phyloP scores from a whole-genome alignment of 2,329 filamentous ascomycete species.

The Paecilomyces sp. region DNA sequence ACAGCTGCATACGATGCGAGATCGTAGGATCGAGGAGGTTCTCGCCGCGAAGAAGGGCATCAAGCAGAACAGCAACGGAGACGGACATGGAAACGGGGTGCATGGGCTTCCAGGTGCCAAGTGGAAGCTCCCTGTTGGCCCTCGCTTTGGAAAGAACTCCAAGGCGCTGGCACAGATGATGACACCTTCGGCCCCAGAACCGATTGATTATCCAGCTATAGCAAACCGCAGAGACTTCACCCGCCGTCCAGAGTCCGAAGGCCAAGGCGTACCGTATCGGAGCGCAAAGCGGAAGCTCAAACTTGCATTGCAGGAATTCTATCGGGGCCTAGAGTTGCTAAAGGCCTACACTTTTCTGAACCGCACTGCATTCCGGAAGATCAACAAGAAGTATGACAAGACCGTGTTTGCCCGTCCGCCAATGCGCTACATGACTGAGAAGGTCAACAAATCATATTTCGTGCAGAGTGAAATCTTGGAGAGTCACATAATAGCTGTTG shows the following conservation, averaged over 20 bases:
- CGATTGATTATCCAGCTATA: conserved; percentile 19
- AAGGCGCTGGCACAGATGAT: conserved; percentile 40
- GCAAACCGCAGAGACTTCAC: conserved; percentile 43
- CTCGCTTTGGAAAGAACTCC: conserved; percentile 50
- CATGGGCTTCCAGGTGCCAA: conserved; percentile 14
- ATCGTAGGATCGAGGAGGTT: conserved; percentile 67
- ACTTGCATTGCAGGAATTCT: conserved; percentile 83
- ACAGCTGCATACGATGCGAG: conserved; percentile 89
- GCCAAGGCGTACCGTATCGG: conserved; percentile 70
- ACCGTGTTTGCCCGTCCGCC: conserved; percentile 69
- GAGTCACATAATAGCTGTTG: conserved; percentile 68
- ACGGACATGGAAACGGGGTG: conserved; percentile 16
- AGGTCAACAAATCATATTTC: conserved; percentile 85
- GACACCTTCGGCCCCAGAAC: conserved; percentile 31
- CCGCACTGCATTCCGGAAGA: conserved; percentile 87
- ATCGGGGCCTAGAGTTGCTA: conserved; percentile 80
- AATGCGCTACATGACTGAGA: conserved; percentile 79
- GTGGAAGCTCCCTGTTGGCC: conserved; percentile 35
- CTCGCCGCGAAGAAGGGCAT: conserved; percentile 40
- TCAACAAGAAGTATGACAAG: conserved; percentile 99
- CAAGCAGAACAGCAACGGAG: conserved; percentile 14
- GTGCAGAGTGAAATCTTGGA: conserved; percentile 83
- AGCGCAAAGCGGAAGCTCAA: conserved; percentile 89
- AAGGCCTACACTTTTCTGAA: conserved; percentile 90
- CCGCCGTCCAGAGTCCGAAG: conserved; percentile 41